Evolutionary conservation across 768 basidiomycete species (phyloP).

Genomic region (Pisolithus sp.): DNA sequence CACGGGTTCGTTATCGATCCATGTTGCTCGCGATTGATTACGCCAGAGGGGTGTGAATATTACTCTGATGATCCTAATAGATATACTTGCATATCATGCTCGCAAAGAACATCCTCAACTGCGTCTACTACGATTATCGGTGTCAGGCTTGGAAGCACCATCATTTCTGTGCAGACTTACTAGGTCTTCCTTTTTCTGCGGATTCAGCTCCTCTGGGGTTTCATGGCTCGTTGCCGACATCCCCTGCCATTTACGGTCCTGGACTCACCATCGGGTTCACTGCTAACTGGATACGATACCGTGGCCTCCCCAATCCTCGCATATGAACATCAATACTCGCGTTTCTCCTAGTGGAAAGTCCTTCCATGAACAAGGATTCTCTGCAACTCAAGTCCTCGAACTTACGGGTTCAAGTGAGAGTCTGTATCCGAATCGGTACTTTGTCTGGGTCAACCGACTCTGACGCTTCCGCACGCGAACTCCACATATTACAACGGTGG

Average conservation of each 20-base stretch:
- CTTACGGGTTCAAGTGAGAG: slow-evolving; percentile 65
- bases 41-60: slow-evolving; percentile 69
- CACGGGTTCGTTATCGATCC: no score
- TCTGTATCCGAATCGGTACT: not conserved
- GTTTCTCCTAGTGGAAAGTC: slow-evolving; percentile 37
- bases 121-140: slow-evolving; percentile 67
- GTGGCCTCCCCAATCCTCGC: not conserved
- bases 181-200: no score
- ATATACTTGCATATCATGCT: slow-evolving; percentile 85
- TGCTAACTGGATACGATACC: slow-evolving; percentile 58
- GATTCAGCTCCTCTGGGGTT: no score
- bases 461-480: slow-evolving; percentile 49
- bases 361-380: slow-evolving; percentile 77
- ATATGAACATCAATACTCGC: not conserved
- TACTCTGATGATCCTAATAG: slow-evolving; percentile 82
- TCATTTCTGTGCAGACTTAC: no score
- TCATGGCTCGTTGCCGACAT: slow-evolving; percentile 55
- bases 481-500: slow-evolving; percentile 85
- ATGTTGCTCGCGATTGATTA: not conserved
- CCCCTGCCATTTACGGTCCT: slow-evolving; percentile 13
- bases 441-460: slow-evolving; percentile 1
- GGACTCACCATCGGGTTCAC: slow-evolving; percentile 58
- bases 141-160: slow-evolving; percentile 1
- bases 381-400: slow-evolving; percentile 84
- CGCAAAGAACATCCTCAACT: slow-evolving; percentile 78